Evolutionary conservation across 129 eudicot species (phyloP).

Genomic region (sunflower (Helianthus annuus)): HanXRQr2.0-SUNRISE NC_035444.2:137436957-137437456

Average conservation of each 20-base stretch:
- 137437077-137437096: constrained; percentile 73
- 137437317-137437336: too few species aligned
- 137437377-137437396: too few species aligned
- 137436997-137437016: constrained; percentile 89
- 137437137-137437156: constrained; percentile 98
- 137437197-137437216: not conserved
- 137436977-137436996: constrained; percentile 90
- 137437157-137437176: constrained; percentile 98
- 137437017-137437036: constrained; percentile 38
- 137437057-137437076: constrained; percentile 24
- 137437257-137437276: not conserved
- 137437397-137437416: too few species aligned
- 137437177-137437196: constrained; percentile 17
- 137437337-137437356: too few species aligned
- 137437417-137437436: too few species aligned
- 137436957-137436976: constrained; percentile 86
- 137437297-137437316: too few species aligned
- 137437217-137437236: not conserved
- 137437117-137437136: constrained; percentile 98
- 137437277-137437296: not conserved
- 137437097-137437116: constrained; percentile 95
- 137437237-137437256: not conserved
- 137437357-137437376: too few species aligned
- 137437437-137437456: too few species aligned
- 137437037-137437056: constrained; percentile 7